Conservation (phyloP, 306 rosid species). For the Malus fusca region DNA sequence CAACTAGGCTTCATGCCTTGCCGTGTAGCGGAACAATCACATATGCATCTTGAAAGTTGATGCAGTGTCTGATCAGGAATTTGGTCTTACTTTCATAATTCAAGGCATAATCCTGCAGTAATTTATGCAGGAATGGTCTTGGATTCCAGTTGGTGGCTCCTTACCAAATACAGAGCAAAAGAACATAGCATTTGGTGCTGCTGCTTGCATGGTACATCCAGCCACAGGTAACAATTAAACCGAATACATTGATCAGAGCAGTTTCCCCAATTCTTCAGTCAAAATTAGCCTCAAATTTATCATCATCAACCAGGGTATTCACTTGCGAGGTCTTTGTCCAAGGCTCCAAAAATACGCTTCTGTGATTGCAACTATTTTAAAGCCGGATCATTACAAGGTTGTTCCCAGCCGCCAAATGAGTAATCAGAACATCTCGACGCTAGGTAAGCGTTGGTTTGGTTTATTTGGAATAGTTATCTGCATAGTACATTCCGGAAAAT, state of each 20-base stretch:
- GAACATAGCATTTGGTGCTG: slow-evolving; percentile 97
- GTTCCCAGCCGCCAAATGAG: slow-evolving; percentile 24
- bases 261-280: slow-evolving; percentile 2
- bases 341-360: slow-evolving; percentile 94
- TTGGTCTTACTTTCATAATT: background rate
- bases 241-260: background rate
- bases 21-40: background rate
- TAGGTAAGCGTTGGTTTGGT: slow-evolving; percentile 36
- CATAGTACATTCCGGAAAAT: background rate
- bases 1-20: background rate
- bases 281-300: background rate
- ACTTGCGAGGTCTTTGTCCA: slow-evolving; percentile 95
- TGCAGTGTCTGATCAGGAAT: background rate
- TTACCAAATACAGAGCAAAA: slow-evolving; percentile 93
- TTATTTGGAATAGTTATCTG: background rate
- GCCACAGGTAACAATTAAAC: slow-evolving; percentile 60
- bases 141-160: slow-evolving; percentile 97
- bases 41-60: background rate
- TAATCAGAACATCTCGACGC: slow-evolving; percentile 59
- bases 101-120: slow-evolving; percentile 4
- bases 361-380: slow-evolving; percentile 73
- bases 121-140: slow-evolving; percentile 83
- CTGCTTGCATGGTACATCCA: slow-evolving; percentile 99
- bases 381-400: slow-evolving; percentile 35
- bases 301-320: slow-evolving; percentile 66